Evolutionary conservation across 192 early-diverging fungal species (phyloP), one percentile per base, ranked within the genome.

Genomic region (Backusella mclennaniae): DNA sequence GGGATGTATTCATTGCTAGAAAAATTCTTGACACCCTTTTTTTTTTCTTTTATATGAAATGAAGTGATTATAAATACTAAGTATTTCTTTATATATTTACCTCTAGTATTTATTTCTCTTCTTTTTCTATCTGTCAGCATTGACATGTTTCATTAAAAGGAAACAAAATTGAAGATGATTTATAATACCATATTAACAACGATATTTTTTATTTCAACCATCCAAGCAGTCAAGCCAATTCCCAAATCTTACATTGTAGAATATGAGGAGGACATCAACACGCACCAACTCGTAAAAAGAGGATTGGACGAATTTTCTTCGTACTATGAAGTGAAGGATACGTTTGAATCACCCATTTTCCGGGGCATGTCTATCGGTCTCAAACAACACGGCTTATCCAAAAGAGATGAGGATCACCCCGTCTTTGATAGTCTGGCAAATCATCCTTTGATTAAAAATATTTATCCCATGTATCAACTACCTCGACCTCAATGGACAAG

Each of bases 401-500:
- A 56, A 67, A 31, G 14, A 26, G 66, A 52, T 9, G 53, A 49
- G 29, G 49, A 35, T 0, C 67, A 76, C 36, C 67, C 67, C 5
- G 67, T 56, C 15, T 66, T 74, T 38, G 35, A 46, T 29, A 31
- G 33, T 29, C 42, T 78, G 7, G 33, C 19, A 35, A 33, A 38
- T 12, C 17, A 73, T 35, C 77, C 77, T 4, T 39, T 19, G 1
- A 46, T 81, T 21, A 69, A 74, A 42, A 66, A n/a, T 1, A 77
- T 81, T n/a, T 81, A 81, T 35, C 80, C 80, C 2, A 38, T 77
- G 52, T 74, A 77, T 29, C 8, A 70, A 14, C 35, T 77, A 33
- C 59, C 73, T 35, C 66, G 72, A 12, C 80, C 80, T 14, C 71
- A 68, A 35, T 38, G 31, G 17, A 53, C 53, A 21, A 26, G 26